Evolutionary conservation across 2,329 filamentous ascomycete genomes (phyloP).

Genomic region (Monosporascus ibericus): DNA sequence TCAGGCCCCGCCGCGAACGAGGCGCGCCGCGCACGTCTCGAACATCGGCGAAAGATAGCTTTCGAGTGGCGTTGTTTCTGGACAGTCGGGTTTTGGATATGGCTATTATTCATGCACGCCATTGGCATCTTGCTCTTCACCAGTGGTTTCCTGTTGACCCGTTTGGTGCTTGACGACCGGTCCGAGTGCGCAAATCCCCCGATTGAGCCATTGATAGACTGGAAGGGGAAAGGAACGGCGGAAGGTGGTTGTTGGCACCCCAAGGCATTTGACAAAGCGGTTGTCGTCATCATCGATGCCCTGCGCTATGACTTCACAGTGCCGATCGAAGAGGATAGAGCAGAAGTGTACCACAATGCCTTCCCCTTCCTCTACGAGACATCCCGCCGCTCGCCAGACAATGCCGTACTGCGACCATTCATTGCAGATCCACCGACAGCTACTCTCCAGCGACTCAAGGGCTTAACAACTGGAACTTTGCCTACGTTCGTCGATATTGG

Average conservation of each 20-base stretch:
- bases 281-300: conserved; percentile 87
- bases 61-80: conserved; percentile 51
- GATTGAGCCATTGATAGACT: conserved; percentile 43
- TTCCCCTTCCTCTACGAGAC: conserved; percentile 83
- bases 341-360: conserved; percentile 74
- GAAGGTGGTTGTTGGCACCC: conserved; percentile 89
- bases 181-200: conserved; percentile 67
- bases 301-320: conserved; percentile 95
- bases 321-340: conserved; percentile 53
- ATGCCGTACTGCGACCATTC: conserved; percentile 88
- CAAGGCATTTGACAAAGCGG: conserved; percentile 84
- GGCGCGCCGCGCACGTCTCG: conserved; percentile 39
- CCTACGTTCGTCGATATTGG: conserved; percentile 93
- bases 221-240: conserved; percentile 36
- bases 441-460: conserved; percentile 87
- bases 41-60: conserved; percentile 39
- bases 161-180: conserved; percentile 71
- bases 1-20: conserved; percentile 33
- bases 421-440: conserved; percentile 95
- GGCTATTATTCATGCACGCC: conserved; percentile 68
- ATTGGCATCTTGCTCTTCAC: conserved; percentile 88
- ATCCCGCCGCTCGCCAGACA: conserved; percentile 64
- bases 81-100: conserved; percentile 62
- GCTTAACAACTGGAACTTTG: conserved; percentile 87
- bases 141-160: conserved; percentile 86